phyloP scores from a whole-genome alignment of 371 early-diverging fungal genomes.

The Lichtheimia hyalospora region DNA sequence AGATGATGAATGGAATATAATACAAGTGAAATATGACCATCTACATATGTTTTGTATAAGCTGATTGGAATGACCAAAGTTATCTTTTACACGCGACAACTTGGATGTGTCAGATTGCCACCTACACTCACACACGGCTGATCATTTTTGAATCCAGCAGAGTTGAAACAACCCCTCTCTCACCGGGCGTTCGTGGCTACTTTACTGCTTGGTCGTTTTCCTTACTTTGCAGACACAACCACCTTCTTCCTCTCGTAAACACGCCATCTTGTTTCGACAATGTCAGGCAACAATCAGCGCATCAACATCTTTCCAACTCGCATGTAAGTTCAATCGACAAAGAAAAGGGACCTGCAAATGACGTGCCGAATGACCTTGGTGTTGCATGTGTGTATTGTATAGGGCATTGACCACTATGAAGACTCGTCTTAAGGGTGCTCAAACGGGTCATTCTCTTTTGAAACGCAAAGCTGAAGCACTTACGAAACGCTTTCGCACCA shows the following conservation, averaged over 20 bases:
- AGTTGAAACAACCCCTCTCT: no score
- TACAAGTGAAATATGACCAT: no score
- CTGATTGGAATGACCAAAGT: no score
- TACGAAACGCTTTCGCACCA: slow-evolving; percentile 92
- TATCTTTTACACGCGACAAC: no score
- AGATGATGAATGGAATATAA: no score
- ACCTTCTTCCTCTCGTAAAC: neutral
- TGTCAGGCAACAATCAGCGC: slow-evolving; percentile 70
- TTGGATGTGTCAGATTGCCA: no score
- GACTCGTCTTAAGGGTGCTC: slow-evolving; percentile 95
- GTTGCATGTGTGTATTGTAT: neutral
- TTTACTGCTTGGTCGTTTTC: no score
- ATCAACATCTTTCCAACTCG: slow-evolving; percentile 87
- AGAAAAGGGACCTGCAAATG: neutral
- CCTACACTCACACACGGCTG: no score
- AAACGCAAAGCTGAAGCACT: slow-evolving; percentile 99
- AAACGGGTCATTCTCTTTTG: slow-evolving; percentile 97
- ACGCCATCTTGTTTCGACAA: slow-evolving; percentile 14
- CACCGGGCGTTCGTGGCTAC: no score
- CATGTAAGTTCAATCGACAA: slow-evolving; percentile 58
- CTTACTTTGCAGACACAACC: no score
- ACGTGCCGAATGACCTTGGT: neutral
- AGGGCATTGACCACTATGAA: slow-evolving; percentile 96
- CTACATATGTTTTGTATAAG: no score
- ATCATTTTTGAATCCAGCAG: no score